A percentile compares a stretch with the other conserved stretches of the same genome.
These are phyloP conservation scores for Gossypium sturtianum DNA, from an alignment of 345 rosid species.

Conservation along the genomic window DNA sequence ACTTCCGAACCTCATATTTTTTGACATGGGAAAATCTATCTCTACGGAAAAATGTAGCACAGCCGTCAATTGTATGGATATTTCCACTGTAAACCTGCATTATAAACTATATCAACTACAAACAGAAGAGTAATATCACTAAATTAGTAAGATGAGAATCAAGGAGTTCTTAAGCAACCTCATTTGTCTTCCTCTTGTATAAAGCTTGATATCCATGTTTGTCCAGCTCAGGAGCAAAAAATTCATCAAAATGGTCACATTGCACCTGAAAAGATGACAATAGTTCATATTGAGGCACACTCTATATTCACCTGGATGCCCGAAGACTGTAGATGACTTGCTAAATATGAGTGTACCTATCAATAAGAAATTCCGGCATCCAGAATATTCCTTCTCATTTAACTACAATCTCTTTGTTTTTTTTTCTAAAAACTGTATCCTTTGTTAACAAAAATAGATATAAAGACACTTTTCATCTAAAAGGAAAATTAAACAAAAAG, in stretches of 20 bases:
- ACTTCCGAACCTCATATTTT: conserved; percentile 76
- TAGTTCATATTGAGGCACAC: not conserved
- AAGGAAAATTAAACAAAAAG: not conserved
- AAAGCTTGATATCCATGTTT: conserved; percentile 93
- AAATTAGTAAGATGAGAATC: not conserved
- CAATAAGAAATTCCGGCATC: not conserved
- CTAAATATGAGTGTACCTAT: not conserved
- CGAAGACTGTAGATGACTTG: not conserved
- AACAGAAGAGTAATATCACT: not conserved
- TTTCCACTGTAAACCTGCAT: conserved; percentile 69
- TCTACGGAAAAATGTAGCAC: conserved; percentile 93
- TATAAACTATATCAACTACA: not conserved
- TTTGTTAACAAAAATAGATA: not conserved
- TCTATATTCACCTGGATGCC: not conserved
- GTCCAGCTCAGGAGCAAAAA: conserved; percentile 87
- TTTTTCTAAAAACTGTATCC: no score
- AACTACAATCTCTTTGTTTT: not conserved
- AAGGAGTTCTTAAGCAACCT: conserved; percentile 39
- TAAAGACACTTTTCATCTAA: not conserved
- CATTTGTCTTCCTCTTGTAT: conserved; percentile 82
- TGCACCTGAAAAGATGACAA: conserved; percentile 60
- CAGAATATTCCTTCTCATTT: not conserved
- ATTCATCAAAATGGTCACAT: conserved; percentile 83
- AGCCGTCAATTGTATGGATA: conserved; percentile 64
- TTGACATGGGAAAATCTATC: conserved; percentile 96